Percentiles rank a stretch among this genome's conserved stretches.
These are phyloP conservation scores for Osmanthus fragrans DNA, from an alignment of 257 asterid species.

Conservation along the genomic window DNA sequence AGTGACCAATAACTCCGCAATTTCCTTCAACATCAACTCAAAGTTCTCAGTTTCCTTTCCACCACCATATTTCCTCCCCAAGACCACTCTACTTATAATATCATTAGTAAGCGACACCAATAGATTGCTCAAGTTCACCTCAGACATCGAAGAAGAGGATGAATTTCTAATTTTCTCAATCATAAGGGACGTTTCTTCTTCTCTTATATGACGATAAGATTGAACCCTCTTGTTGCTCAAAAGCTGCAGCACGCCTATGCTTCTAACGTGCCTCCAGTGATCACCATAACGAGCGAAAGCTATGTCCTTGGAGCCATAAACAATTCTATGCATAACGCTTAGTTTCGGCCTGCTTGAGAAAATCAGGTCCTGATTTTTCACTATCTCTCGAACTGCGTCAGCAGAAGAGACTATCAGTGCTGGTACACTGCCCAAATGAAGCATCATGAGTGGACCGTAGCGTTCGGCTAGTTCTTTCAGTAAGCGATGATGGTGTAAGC, in stretches of 20 bases:
- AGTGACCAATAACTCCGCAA: not conserved
- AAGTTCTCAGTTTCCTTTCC: not conserved
- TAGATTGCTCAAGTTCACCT: not conserved
- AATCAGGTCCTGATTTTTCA: not conserved
- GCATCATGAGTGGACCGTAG: not conserved
- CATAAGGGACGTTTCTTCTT: not conserved
- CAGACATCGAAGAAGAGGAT: not conserved
- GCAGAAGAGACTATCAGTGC: not conserved
- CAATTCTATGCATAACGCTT: not conserved
- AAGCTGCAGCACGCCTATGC: not conserved
- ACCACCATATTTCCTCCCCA: not conserved
- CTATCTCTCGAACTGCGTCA: not conserved
- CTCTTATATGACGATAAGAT: not conserved
- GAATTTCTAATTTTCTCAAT: not conserved
- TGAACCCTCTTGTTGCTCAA: not conserved
- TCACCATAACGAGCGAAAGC: not conserved
- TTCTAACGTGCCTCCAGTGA: not conserved
- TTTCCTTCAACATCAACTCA: not conserved
- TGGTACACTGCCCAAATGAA: not conserved
- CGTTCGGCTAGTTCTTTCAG: not conserved
- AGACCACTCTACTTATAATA: not conserved
- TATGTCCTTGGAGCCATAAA: not conserved
- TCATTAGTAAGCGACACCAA: not conserved
- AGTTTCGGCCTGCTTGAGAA: not conserved
- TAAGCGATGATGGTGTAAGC: not conserved